Evolutionary conservation across 2,329 filamentous ascomycete species (phyloP).

Genomic region (Xylaria sp.): DNA sequence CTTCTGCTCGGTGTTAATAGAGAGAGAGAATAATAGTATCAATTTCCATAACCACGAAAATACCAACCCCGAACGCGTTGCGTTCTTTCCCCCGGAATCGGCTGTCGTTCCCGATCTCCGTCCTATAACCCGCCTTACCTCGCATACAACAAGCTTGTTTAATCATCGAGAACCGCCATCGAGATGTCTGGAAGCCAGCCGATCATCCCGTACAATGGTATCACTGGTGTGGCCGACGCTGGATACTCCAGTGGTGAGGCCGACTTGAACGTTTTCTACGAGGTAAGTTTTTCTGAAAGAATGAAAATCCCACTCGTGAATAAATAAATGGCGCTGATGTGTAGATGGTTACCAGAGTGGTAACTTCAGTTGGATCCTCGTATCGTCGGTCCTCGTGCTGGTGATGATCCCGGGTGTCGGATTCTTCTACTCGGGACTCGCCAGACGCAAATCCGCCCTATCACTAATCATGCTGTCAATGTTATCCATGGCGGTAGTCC

Average conservation of each 20-base stretch:
- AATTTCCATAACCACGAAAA: not conserved
- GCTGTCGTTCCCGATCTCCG: not conserved
- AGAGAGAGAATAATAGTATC: not conserved
- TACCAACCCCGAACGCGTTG: constrained; percentile 12
- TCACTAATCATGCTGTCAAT: constrained; percentile 81
- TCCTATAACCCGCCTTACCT: not conserved
- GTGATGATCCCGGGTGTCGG: constrained; percentile 93
- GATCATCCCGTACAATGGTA: constrained; percentile 46
- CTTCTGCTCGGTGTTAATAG: not conserved
- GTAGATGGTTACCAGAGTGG: constrained; percentile 52
- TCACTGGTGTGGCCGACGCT: constrained; percentile 42
- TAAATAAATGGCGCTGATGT: constrained; percentile 4
- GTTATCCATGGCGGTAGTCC: constrained; percentile 72
- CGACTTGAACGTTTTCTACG: constrained; percentile 82
- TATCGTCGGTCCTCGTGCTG: constrained; percentile 71
- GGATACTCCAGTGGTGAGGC: constrained; percentile 48
- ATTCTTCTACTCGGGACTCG: constrained; percentile 90
- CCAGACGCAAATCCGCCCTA: constrained; percentile 81
- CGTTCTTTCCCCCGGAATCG: not conserved
- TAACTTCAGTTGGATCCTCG: constrained; percentile 77
- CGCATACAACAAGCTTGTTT: too few relatives aligned
- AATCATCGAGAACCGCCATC: constrained; percentile 9
- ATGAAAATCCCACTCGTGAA: not conserved
- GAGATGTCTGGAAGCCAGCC: constrained; percentile 28
- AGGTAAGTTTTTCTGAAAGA: constrained; percentile 45